Conservation (phyloP, 768 basidiomycete genomes). For the Suillus variegatus region DNA sequence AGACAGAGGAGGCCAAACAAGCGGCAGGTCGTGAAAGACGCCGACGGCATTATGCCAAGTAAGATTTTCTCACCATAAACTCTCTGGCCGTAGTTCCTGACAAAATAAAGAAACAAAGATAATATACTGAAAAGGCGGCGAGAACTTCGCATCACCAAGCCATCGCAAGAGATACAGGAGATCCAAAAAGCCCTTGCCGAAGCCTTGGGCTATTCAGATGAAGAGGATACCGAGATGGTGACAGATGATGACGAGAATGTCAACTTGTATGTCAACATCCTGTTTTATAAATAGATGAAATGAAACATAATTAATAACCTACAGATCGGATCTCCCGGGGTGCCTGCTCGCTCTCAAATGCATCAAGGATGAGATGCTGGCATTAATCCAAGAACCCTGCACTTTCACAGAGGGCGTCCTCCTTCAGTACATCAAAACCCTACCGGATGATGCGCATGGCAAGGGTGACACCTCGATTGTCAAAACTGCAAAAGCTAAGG, state of each 20-base stretch:
- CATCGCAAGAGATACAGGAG: neutral
- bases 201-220: neutral
- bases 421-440: neutral
- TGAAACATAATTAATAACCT: neutral
- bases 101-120: neutral
- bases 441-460: neutral
- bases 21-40: neutral
- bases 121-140: neutral
- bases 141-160: neutral
- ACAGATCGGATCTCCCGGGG: neutral
- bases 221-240: neutral
- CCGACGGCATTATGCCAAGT: neutral
- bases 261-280: neutral
- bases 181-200: neutral
- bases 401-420: neutral
- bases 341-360: neutral
- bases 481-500: neutral
- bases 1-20: neutral
- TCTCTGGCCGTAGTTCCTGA: neutral
- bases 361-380: neutral
- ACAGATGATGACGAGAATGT: neutral
- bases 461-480: neutral
- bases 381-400: neutral
- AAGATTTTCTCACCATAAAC: too few species aligned
- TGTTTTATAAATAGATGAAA: neutral